These are phyloP conservation scores for Wickerhamiella parazyma DNA, from an alignment of 805 yeast genomes.

Conservation along the genomic window DNA sequence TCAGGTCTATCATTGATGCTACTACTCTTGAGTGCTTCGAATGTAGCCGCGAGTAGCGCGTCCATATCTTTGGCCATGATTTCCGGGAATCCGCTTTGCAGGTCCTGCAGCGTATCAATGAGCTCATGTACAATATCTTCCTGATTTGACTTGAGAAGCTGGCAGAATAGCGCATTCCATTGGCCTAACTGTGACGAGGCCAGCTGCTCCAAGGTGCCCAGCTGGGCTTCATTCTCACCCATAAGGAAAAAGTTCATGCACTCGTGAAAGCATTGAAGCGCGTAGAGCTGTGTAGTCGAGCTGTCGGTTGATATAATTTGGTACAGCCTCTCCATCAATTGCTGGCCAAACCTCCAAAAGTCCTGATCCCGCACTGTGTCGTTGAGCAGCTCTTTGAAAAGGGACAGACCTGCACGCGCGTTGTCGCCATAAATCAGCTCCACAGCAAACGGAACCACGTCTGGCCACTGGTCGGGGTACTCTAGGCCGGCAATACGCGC, in stretches of 20 bases:
- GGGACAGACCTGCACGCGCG: conserved; percentile 26
- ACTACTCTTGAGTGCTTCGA: conserved; percentile 2
- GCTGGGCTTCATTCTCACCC: conserved; percentile 21
- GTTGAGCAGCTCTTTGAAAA: conserved; percentile 57
- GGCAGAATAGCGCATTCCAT: conserved; percentile 13
- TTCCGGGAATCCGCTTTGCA: conserved; percentile 18
- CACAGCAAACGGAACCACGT: conserved; percentile 25
- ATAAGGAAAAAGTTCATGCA: conserved; percentile 23
- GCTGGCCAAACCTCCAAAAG: conserved; percentile 55
- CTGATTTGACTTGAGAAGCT: conserved; percentile 1
- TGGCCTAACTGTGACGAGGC: conserved; percentile 13
- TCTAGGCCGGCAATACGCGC: conserved; percentile 80
- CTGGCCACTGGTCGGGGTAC: conserved; percentile 95
- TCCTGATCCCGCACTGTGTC: conserved; percentile 78
- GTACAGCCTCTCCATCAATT: conserved; percentile 16
- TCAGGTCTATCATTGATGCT: conserved; percentile 8
- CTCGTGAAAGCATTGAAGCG: conserved; percentile 25
- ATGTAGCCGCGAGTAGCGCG: conserved; percentile 9
- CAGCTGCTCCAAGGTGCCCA: conserved; percentile 13
- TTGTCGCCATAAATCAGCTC: conserved; percentile 34
- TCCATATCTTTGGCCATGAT: conserved; percentile 15
- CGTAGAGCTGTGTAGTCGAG: conserved; percentile 16
- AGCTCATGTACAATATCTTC: conserved; percentile 16
- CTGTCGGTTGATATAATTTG: conserved; percentile 5
- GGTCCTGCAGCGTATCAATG: conserved; percentile 14